phyloP scores from a whole-genome alignment of 139 green algal genomes.

The Chlorella sp. region DNA sequence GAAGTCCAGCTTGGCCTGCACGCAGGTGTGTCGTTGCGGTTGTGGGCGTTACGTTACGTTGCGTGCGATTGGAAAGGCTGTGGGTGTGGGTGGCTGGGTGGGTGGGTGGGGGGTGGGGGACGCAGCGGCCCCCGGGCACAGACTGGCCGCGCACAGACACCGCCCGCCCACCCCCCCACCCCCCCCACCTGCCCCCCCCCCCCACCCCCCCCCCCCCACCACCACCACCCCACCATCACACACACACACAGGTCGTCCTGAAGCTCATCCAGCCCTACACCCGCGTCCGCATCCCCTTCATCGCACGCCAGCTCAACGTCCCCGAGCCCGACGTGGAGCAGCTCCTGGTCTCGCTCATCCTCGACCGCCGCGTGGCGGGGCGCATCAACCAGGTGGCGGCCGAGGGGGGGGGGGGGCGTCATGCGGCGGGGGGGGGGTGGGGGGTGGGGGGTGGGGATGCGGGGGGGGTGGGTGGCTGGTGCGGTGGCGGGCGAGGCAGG shows the following conservation, averaged over 20 bases:
- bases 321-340: constrained; percentile 89
- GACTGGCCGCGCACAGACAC: not conserved
- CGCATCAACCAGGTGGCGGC: constrained; percentile 92
- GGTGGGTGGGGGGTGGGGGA: not conserved
- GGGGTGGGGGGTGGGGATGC: no score
- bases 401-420: not conserved
- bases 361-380: constrained; percentile 86
- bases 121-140: not conserved
- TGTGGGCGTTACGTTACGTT: no score
- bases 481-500: no score
- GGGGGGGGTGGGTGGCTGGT: no score
- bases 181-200: not conserved
- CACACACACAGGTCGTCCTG: constrained; percentile 90
- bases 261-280: constrained; percentile 93
- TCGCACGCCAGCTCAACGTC: constrained; percentile 91
- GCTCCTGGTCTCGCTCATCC: constrained; percentile 93
- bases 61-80: no score
- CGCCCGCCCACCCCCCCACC: not conserved
- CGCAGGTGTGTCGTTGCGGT: no score
- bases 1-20: no score
- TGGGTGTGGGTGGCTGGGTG: not conserved
- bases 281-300: constrained; percentile 87
- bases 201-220: not conserved
- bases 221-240: not conserved
- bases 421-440: not conserved